Conservation (phyloP, 1,284 basidiomycete species). For the Neonothopanus nambi region DNA sequence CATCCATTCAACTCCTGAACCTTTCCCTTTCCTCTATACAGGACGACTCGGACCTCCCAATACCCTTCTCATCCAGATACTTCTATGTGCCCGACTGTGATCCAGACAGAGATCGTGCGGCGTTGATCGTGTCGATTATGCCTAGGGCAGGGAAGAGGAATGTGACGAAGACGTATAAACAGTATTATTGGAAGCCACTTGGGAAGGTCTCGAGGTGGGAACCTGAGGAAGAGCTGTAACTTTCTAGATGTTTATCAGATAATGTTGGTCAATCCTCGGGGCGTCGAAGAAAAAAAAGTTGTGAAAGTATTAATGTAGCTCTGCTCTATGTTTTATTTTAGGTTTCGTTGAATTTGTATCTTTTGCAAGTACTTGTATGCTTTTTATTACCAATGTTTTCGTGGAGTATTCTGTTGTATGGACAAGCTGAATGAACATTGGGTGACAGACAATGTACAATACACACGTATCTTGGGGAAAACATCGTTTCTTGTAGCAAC, state of each 20-base stretch:
- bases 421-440: no score
- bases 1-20: background rate
- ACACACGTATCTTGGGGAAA: no score
- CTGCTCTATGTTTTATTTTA: no score
- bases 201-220: slow-evolving; percentile 66
- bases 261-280: no score
- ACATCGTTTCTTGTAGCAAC: no score
- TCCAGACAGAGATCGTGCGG: slow-evolving; percentile 66
- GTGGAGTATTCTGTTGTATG: no score
- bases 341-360: no score
- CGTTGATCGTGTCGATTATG: slow-evolving; percentile 67
- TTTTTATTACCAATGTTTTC: no score
- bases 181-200: slow-evolving; percentile 76
- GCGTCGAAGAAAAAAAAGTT: no score
- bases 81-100: slow-evolving; percentile 76
- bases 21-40: slow-evolving; percentile 21
- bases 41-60: slow-evolving; percentile 50
- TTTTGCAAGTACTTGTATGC: no score
- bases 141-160: slow-evolving; percentile 68
- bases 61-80: slow-evolving; percentile 66
- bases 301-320: no score
- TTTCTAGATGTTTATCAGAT: background rate
- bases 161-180: slow-evolving; percentile 78
- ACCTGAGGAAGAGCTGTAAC: slow-evolving; percentile 52
- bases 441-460: no score